Evolutionary conservation across 345 rosid genomes (phyloP), one percentile per base, ranked within the genome.

Genomic region (Viola odorata): DNA sequence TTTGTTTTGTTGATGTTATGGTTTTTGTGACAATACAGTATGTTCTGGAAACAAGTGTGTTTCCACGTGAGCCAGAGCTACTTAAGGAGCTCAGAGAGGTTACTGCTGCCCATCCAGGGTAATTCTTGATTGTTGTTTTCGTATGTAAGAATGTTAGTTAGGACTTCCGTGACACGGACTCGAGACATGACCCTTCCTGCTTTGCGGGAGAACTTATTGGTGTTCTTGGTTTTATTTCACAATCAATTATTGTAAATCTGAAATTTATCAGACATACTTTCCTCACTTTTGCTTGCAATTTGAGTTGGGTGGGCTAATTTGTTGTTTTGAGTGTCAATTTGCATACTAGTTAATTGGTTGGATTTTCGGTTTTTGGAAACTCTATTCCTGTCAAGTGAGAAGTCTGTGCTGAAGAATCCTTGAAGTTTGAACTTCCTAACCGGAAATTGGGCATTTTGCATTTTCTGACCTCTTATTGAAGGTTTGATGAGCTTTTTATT

Each of bases 1-100:
- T 13, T 13, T 58, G 14, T 45, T 23, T 36, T 8, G 45, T 12
- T 12, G 42, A 44, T 17, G 14, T 60, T 16, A 51, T 50, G 12
- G 5, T 51, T 5, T 45, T 48, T 69, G 41, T 62, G 6, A 45
- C 85, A 87, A 90, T 90, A 45, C 85, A 87, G 90, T 90, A 90
- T 71, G 55, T 87, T 38, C 57, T 85, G 50, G 85, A 80, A 73
- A 87, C 87, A 1, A 84, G 79, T 45, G 95, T 91, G 60, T 82
- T 73, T 56, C 97, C 97, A 5, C 80, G 85, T 5, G 97, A 87
- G 53, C 76, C 81, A 9, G 78, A 78, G 66, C 68, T 69, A 55
- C 80, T 90, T 49, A 87, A 72, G 74, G 92, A 91, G 73, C 81
- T 91, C 6, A 78, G 92, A 53, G 64, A 68, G 45, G 56, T 72